Evolutionary conservation across 2,329 filamentous ascomycete genomes (phyloP).

Genomic region (Dichotomopilus funicola): DNA sequence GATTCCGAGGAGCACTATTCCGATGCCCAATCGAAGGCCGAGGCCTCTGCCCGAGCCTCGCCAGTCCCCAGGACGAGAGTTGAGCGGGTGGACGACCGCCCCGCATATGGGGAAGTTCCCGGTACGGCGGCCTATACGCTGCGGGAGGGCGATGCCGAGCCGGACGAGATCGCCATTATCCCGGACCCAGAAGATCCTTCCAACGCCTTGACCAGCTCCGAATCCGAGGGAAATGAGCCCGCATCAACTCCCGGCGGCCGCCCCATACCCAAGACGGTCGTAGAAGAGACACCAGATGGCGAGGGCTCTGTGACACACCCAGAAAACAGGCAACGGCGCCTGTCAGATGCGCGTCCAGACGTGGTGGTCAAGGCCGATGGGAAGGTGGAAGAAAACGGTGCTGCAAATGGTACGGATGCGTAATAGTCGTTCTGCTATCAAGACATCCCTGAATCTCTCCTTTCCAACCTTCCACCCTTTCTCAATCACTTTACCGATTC

Average conservation of each 20-base stretch:
- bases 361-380: constrained; percentile 42
- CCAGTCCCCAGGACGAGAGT: constrained; percentile 54
- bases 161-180: constrained; percentile 53
- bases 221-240: constrained; percentile 21
- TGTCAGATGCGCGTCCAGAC: constrained; percentile 49
- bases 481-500: too few species aligned
- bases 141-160: constrained; percentile 50
- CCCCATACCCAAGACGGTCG: constrained; percentile 45
- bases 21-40: constrained; percentile 52
- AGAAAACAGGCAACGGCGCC: constrained; percentile 40
- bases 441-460: constrained; percentile 14
- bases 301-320: constrained; percentile 38
- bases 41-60: constrained; percentile 38
- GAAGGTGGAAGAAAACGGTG: constrained; percentile 27
- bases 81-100: constrained; percentile 52
- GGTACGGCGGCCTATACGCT: constrained; percentile 52
- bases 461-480: not conserved
- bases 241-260: constrained; percentile 32
- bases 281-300: constrained; percentile 45
- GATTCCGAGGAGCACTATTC: constrained; percentile 66
- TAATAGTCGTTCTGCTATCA: constrained; percentile 25
- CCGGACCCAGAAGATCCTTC: constrained; percentile 28
- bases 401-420: constrained; percentile 32
- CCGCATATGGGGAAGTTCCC: constrained; percentile 55
- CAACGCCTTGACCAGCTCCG: constrained; percentile 8